Evolutionary conservation across 331 rosid species (phyloP).

Genomic region (Arachis monticola): DNA sequence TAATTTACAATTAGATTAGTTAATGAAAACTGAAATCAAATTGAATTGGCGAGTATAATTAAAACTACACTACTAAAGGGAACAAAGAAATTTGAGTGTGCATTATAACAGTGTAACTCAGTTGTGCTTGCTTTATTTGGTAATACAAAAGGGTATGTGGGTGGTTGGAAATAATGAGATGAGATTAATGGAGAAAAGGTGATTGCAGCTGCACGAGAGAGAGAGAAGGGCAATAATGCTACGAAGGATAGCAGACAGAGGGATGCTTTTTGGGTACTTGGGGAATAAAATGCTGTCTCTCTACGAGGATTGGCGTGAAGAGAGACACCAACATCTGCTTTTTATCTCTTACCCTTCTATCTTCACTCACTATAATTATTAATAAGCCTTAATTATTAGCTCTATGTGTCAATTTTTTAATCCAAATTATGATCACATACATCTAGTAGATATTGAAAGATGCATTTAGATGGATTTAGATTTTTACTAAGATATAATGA

Average conservation of each 20-base stretch:
- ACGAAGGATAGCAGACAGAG: constrained; percentile 86
- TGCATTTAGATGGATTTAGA: too few species aligned
- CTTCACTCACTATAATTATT: too few species aligned
- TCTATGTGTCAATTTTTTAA: too few species aligned
- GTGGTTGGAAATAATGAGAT: constrained; percentile 61
- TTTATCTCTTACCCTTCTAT: constrained; percentile 22
- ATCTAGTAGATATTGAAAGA: too few species aligned
- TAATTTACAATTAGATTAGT: too few species aligned
- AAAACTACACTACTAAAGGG: too few species aligned
- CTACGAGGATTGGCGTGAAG: constrained; percentile 86
- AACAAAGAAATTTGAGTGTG: constrained; percentile 10
- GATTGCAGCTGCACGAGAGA: constrained; percentile 51
- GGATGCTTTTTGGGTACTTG: constrained; percentile 94
- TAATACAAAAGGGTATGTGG: constrained; percentile 55
- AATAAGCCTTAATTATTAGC: too few species aligned
- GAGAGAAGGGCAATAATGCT: constrained; percentile 65
- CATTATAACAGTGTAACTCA: constrained; percentile 42
- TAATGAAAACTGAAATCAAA: too few species aligned
- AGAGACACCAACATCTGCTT: constrained; percentile 37
- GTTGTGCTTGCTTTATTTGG: constrained; percentile 56
- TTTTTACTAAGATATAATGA: too few species aligned
- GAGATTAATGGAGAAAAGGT: constrained; percentile 72
- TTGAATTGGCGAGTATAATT: too few species aligned
- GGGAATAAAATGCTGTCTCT: constrained; percentile 98
- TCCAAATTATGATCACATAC: too few species aligned